phyloP scores from a whole-genome alignment of 73 alveolate genomes.

The Stentor coeruleus region DNA sequence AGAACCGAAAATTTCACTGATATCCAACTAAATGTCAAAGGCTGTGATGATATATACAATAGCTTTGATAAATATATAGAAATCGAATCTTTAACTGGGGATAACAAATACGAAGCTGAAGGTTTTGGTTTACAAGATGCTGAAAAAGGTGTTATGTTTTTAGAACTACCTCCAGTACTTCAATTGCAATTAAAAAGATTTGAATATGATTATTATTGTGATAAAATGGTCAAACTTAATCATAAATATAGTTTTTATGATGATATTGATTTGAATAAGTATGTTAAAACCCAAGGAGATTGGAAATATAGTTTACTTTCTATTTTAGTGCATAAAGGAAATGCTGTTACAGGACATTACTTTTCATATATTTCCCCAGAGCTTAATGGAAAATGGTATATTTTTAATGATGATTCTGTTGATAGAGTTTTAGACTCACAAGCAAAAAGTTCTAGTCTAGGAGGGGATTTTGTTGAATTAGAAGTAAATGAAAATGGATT shows the following conservation, averaged over 20 bases:
- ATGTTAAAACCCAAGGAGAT: constrained; percentile 25
- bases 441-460: neutral
- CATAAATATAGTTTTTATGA: constrained; percentile 41
- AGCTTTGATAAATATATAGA: constrained; percentile 55
- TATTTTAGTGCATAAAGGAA: constrained; percentile 82
- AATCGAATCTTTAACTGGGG: constrained; percentile 75
- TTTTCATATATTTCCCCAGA: constrained; percentile 58
- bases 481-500: constrained; percentile 13
- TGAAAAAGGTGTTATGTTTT: constrained; percentile 64
- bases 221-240: constrained; percentile 71
- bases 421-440: neutral
- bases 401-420: constrained; percentile 54
- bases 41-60: neutral
- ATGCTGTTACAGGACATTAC: constrained; percentile 83
- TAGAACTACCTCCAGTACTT: constrained; percentile 75
- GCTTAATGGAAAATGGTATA: constrained; percentile 39
- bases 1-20: constrained; percentile 63
- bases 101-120: constrained; percentile 70
- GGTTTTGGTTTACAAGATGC: constrained; percentile 80
- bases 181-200: constrained; percentile 70
- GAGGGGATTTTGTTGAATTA: neutral
- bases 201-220: constrained; percentile 55
- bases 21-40: constrained; percentile 60
- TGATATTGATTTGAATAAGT: constrained; percentile 38
- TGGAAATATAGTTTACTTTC: constrained; percentile 65